Conservation (phyloP, 2,329 filamentous ascomycete species). For the Pseudogymnoascus sp. region DNA sequence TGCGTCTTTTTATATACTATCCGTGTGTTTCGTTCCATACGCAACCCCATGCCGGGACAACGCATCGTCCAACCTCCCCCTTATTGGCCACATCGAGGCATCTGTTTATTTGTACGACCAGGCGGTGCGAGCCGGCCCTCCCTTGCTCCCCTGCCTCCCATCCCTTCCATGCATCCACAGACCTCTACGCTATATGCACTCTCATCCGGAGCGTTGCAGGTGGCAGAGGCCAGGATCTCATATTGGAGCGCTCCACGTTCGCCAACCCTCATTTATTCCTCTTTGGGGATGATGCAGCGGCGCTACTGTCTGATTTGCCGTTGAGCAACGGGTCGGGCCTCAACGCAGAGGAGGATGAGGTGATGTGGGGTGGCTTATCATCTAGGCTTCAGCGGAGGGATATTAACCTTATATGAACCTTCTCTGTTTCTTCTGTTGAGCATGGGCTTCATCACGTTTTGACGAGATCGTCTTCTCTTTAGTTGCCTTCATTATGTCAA, state of each 20-base stretch:
- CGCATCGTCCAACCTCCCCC: background rate
- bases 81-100: background rate
- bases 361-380: background rate
- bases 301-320: conserved; percentile 4
- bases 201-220: background rate
- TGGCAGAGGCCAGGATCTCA: background rate
- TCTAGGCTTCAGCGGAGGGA: conserved; percentile 2
- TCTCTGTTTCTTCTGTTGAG: background rate
- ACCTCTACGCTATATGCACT: background rate
- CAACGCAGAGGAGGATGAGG: conserved; percentile 4
- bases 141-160: background rate
- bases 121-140: background rate
- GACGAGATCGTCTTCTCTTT: background rate
- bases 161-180: background rate
- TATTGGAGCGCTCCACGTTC: background rate
- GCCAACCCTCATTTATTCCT: background rate
- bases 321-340: background rate
- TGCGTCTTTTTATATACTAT: background rate
- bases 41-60: background rate
- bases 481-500: background rate
- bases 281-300: background rate
- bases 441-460: background rate
- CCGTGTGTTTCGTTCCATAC: background rate
- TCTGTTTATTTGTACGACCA: background rate
- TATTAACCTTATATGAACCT: conserved; percentile 4